phyloP scores from a whole-genome alignment of 331 rosid species.

The Prunus yedoensis region DNA sequence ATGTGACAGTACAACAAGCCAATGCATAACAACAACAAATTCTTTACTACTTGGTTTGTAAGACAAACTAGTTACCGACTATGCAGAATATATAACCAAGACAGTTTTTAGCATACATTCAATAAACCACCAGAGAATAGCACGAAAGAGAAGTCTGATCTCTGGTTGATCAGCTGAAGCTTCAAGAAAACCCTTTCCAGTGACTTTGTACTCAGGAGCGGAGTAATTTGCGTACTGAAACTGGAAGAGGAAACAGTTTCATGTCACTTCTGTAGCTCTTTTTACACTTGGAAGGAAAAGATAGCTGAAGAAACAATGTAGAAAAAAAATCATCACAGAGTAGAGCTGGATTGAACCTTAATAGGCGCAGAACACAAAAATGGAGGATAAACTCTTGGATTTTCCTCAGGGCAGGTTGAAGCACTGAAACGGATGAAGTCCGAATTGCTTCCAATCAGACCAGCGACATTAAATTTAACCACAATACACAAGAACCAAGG shows the following conservation, averaged over 20 bases:
- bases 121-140: constrained; percentile 67
- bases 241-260: constrained; percentile 38
- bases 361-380: constrained; percentile 70
- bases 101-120: constrained; percentile 38
- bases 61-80: constrained; percentile 1
- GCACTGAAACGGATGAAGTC: constrained; percentile 39
- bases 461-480: background rate
- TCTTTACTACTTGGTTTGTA: background rate
- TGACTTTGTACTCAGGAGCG: constrained; percentile 40
- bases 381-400: constrained; percentile 54
- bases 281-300: constrained; percentile 5
- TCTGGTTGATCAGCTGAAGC: constrained; percentile 75
- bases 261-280: constrained; percentile 11
- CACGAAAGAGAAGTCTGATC: constrained; percentile 86
- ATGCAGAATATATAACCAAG: constrained; percentile 12
- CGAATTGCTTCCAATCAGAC: constrained; percentile 3
- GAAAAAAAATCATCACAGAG: constrained; percentile 4
- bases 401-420: constrained; percentile 60
- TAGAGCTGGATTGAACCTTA: constrained; percentile 45
- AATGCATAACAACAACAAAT: background rate
- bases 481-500: constrained; percentile 3
- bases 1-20: background rate
- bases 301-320: constrained; percentile 16
- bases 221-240: constrained; percentile 67
- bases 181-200: constrained; percentile 62